Base-by-base conservation (phyloP, 768 basidiomycete genomes). In the Kwoniella dendrophila region DNA sequence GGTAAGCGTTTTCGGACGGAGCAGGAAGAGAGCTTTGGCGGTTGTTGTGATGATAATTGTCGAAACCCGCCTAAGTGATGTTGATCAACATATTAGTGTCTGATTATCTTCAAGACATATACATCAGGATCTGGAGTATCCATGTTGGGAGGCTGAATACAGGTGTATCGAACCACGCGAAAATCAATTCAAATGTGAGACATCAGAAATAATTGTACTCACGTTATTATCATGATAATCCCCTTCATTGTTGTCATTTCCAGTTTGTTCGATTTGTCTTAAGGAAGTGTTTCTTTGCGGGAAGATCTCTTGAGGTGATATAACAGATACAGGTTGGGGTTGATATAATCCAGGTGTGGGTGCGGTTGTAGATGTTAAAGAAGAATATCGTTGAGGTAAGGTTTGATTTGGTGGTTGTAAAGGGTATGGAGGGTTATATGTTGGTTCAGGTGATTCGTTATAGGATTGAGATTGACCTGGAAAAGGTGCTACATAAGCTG, bases 401-500 rank as follows among this genome's bases (percentile, higher is more conserved):
- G 5, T 33, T 0, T 55, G 36, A 24, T 30, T 14, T 0, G 24
- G 0, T 22, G 6, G 24, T 0, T 34, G n/a, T n/a, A n/a, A n/a
- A 20, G 34, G 53, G 38, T 55, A 55, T 16, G 36, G 20, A 6
- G 49, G 49, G 4, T 51, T 29, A 33, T 33, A 51, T 6, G 32
- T 51, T 6, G 10, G 49, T 3, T 48, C 44, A 44, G 47, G 16
- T n/a, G 47, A 8, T 12, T 45, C 12, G 18, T 8, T 30, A n/a
- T n/a, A n/a, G n/a, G n/a, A n/a, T n/a, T n/a, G n/a, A n/a, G n/a
- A n/a, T 22, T 26, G 32, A 22, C 43, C 43, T 5, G 56, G 47
- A 20, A 58, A 40, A 24, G 56, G 56, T 8, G 56, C 56, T 58
- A 49, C 47, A 34, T 47, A 56, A 33, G 55, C 55, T 36, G 50